Percentiles rank a stretch among this genome's conserved stretches.
These are phyloP conservation scores for Neurospora sp. DNA, from an alignment of 495 filamentous ascomycete genomes.

Conservation along the genomic window DNA sequence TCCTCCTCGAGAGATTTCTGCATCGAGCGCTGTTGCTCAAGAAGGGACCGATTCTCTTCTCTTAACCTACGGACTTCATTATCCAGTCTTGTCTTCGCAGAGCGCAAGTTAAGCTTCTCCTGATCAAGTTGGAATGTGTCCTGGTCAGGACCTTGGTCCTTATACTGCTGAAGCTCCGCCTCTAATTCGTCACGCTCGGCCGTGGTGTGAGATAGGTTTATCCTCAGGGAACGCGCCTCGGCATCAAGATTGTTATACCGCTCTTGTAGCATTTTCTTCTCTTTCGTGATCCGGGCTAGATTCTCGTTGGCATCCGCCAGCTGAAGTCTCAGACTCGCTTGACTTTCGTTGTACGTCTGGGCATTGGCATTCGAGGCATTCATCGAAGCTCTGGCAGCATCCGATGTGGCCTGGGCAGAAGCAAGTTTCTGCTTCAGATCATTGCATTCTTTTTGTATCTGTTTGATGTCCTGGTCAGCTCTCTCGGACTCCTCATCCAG, in stretches of 20 bases:
- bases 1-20: conserved; percentile 48
- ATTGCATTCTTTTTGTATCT: conserved; percentile 39
- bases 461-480: conserved; percentile 44
- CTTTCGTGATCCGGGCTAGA: conserved; percentile 35
- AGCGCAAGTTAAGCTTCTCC: conserved; percentile 53
- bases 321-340: conserved; percentile 21
- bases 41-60: conserved; percentile 44
- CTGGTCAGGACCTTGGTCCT: conserved; percentile 43
- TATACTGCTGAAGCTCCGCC: conserved; percentile 40
- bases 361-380: conserved; percentile 16
- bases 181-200: conserved; percentile 57
- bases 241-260: conserved; percentile 50
- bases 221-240: conserved; percentile 48
- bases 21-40: conserved; percentile 41
- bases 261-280: conserved; percentile 55
- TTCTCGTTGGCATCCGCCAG: conserved; percentile 24
- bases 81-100: conserved; percentile 48
- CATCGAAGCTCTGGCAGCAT: conserved; percentile 12
- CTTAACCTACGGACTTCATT: conserved; percentile 47
- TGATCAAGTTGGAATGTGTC: conserved; percentile 48
- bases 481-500: conserved; percentile 70
- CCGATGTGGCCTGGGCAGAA: conserved; percentile 9
- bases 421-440: conserved; percentile 41
- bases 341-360: conserved; percentile 17
- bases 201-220: conserved; percentile 42